Percentiles rank a stretch among this genome's conserved stretches.
phyloP scores from a whole-genome alignment of 2,329 filamentous ascomycete genomes.

The Colletotrichum tropicicola region DNA sequence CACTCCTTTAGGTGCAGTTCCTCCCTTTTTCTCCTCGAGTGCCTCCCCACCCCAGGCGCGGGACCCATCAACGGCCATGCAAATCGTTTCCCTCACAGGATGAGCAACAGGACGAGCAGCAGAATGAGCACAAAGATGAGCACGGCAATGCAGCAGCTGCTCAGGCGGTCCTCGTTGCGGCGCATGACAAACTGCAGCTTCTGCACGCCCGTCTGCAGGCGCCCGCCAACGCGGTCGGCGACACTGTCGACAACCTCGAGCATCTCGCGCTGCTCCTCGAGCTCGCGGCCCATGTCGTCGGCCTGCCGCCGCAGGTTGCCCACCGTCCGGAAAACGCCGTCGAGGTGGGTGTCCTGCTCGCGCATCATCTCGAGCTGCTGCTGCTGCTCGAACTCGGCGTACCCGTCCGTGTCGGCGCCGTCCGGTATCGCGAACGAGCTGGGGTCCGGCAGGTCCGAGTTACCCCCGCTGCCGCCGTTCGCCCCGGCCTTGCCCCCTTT shows the following conservation, averaged over 20 bases:
- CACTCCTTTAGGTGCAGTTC: not conserved
- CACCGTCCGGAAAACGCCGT: conserved; percentile 92
- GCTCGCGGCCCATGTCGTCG: conserved; percentile 92
- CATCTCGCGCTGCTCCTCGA: conserved; percentile 94
- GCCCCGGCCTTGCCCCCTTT: conserved; percentile 33
- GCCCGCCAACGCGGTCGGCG: conserved; percentile 86
- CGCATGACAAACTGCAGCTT: conserved; percentile 86
- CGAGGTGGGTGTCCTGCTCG: conserved; percentile 92
- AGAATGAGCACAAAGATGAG: conserved; percentile 91
- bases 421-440: conserved; percentile 67
- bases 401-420: conserved; percentile 67
- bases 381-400: conserved; percentile 84
- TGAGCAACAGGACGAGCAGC: conserved; percentile 79
- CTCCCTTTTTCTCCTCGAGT: not conserved
- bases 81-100: conserved; percentile 57
- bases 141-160: conserved; percentile 89
- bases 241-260: conserved; percentile 85
- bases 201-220: conserved; percentile 86
- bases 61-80: too few relatives aligned
- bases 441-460: conserved; percentile 61
- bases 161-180: conserved; percentile 87
- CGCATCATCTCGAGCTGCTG: conserved; percentile 92
- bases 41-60: not conserved
- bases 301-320: conserved; percentile 91
- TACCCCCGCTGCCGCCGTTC: conserved; percentile 40